Percentiles rank a stretch among this genome's conserved stretches.
phyloP scores from a whole-genome alignment of 345 rosid genomes.

The Cardamine chenopodiifolia region DNA sequence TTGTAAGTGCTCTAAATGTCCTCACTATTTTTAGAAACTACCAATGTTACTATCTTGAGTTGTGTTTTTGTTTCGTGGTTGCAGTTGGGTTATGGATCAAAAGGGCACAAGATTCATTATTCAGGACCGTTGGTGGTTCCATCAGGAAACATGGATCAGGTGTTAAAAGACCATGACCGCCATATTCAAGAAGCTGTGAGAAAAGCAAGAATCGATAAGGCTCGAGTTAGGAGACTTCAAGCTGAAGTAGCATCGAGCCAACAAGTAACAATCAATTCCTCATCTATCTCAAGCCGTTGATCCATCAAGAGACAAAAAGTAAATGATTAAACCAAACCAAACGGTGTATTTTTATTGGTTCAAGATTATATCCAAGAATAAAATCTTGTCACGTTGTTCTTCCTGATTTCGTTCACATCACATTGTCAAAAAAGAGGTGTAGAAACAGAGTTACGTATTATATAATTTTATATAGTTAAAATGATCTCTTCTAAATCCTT shows the following conservation, averaged over 20 bases:
- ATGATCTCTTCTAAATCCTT: not conserved
- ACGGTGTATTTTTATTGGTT: conserved; percentile 39
- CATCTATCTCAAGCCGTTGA: conserved; percentile 84
- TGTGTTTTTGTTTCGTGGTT: conserved; percentile 18
- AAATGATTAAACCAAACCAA: too few species aligned
- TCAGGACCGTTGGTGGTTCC: conserved; percentile 92
- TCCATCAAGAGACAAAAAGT: conserved; percentile 27
- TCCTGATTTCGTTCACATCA: not conserved
- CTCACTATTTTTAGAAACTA: not conserved
- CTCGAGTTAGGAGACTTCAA: conserved; percentile 73
- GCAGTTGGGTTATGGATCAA: conserved; percentile 89
- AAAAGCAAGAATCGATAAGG: conserved; percentile 85
- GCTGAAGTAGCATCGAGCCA: conserved; percentile 58
- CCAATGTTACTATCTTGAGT: not conserved
- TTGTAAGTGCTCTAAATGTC: conserved; percentile 54
- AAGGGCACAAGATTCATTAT: conserved; percentile 89
- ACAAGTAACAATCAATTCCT: conserved; percentile 54
- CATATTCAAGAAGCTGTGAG: conserved; percentile 94
- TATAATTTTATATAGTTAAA: not conserved
- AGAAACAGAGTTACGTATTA: conserved; percentile 10
- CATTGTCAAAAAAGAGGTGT: not conserved
- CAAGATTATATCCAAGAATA: conserved; percentile 23
- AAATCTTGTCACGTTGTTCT: conserved; percentile 27
- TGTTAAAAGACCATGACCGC: conserved; percentile 96
- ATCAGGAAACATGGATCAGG: conserved; percentile 87